Conservation (phyloP, 495 filamentous ascomycete species). For the Poronia punctata region DNA sequence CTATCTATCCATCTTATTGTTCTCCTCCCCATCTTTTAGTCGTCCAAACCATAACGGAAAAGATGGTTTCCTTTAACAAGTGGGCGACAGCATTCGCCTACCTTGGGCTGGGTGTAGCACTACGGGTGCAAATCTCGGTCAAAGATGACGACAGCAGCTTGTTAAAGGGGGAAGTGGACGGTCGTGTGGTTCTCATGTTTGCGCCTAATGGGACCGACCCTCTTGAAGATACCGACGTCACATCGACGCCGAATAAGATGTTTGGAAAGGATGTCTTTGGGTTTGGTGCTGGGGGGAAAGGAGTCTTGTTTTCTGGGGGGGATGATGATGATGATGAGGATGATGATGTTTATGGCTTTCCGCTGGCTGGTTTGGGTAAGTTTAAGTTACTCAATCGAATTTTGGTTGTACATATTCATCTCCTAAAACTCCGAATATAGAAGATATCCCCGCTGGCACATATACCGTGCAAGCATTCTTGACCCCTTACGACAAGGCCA, state of each 20-base stretch:
- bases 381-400: neutral
- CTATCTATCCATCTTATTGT: too few relatives aligned
- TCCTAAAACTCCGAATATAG: neutral
- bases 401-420: neutral
- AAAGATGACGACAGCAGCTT: neutral
- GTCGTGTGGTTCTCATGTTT: slow-evolving; percentile 11
- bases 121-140: slow-evolving; percentile 7
- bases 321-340: neutral
- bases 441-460: slow-evolving; percentile 7
- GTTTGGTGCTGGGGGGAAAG: slow-evolving; percentile 3
- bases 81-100: neutral
- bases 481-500: slow-evolving; percentile 5
- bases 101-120: slow-evolving; percentile 1
- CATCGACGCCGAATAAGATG: slow-evolving; percentile 12
- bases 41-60: too few relatives aligned
- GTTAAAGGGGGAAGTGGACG: slow-evolving; percentile 8
- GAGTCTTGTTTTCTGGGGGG: slow-evolving; percentile 6
- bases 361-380: slow-evolving; percentile 7
- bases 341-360: slow-evolving; percentile 5
- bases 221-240: slow-evolving; percentile 9
- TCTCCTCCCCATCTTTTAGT: too few relatives aligned
- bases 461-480: slow-evolving; percentile 9
- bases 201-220: slow-evolving; percentile 10
- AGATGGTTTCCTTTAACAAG: slow-evolving; percentile 5
- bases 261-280: slow-evolving; percentile 11